Conservation (phyloP, 106 monocot genomes). For the Dendrobium chrysotoxum region DNA sequence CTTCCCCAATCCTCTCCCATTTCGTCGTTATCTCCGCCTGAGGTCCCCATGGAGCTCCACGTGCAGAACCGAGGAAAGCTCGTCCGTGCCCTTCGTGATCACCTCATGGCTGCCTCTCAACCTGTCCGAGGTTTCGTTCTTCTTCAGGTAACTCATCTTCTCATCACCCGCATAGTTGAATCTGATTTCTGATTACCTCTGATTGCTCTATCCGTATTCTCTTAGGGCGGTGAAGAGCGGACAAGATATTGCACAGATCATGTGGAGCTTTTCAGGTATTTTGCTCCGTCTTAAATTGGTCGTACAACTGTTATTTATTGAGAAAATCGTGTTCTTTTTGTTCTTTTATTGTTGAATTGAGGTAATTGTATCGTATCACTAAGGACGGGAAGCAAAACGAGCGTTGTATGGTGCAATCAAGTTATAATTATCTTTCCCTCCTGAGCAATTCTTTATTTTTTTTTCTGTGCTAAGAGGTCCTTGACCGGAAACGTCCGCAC, state of each 20-base stretch:
- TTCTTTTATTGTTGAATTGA: background rate
- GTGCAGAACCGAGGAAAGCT: constrained; percentile 49
- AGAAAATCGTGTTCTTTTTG: background rate
- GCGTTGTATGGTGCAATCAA: background rate
- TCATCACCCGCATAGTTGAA: background rate
- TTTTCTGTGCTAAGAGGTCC: too few species aligned
- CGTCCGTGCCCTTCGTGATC: constrained; percentile 31
- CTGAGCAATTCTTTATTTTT: background rate
- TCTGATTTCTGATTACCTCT: background rate
- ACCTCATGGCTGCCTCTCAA: constrained; percentile 36
- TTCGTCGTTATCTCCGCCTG: constrained; percentile 36
- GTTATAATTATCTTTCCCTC: background rate
- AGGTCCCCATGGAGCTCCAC: constrained; percentile 56
- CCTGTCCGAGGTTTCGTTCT: constrained; percentile 48
- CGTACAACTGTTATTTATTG: background rate
- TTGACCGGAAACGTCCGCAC: too few species aligned
- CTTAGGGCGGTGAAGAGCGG: constrained; percentile 69
- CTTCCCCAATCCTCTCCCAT: background rate
- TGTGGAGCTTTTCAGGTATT: constrained; percentile 56
- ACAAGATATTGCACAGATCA: constrained; percentile 83
- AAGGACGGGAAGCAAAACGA: background rate
- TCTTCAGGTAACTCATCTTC: constrained; percentile 34
- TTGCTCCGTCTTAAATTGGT: background rate
- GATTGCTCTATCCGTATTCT: background rate
- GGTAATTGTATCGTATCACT: background rate